Conservation (phyloP, 345 rosid genomes). For the Kernera saxatilis region DNA sequence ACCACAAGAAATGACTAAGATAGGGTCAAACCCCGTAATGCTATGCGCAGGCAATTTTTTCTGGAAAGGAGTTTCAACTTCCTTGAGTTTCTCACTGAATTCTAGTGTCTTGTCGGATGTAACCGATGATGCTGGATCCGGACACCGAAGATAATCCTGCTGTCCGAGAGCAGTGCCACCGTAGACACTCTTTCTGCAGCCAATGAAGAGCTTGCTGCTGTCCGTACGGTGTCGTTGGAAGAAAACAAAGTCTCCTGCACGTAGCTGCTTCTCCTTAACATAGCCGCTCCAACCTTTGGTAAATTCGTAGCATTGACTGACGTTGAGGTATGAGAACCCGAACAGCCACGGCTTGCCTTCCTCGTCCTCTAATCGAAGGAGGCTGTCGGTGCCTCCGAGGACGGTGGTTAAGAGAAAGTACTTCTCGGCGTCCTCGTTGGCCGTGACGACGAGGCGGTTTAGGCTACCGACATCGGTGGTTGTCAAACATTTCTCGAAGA, state of each 20-base stretch:
- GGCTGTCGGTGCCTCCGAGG: conserved; percentile 28
- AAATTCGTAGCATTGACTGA: conserved; percentile 59
- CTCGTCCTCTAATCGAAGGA: conserved; percentile 64
- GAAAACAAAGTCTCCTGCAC: conserved; percentile 51
- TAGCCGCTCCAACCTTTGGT: conserved; percentile 70
- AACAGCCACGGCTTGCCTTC: conserved; percentile 58
- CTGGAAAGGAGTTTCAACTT: background rate
- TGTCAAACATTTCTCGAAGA: conserved; percentile 71
- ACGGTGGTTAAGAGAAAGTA: conserved; percentile 39
- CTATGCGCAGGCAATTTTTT: background rate
- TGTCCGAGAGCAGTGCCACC: background rate
- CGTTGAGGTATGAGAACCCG: conserved; percentile 38
- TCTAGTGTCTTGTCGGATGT: background rate
- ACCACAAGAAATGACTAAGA: background rate
- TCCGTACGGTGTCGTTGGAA: conserved; percentile 40
- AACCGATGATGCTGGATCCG: background rate
- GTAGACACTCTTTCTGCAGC: conserved; percentile 37
- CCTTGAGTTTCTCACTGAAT: no score
- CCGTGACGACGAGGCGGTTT: conserved; percentile 56
- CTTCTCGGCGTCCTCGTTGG: conserved; percentile 55
- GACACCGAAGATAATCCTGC: no score
- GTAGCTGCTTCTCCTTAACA: conserved; percentile 62
- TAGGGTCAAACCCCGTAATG: background rate
- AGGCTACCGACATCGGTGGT: conserved; percentile 67
- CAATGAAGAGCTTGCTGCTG: conserved; percentile 46